Percentiles rank a stretch among this genome's conserved stretches.
Evolutionary conservation across 805 yeast genomes (phyloP).

Genomic region (Wickerhamiella azymoides): DNA sequence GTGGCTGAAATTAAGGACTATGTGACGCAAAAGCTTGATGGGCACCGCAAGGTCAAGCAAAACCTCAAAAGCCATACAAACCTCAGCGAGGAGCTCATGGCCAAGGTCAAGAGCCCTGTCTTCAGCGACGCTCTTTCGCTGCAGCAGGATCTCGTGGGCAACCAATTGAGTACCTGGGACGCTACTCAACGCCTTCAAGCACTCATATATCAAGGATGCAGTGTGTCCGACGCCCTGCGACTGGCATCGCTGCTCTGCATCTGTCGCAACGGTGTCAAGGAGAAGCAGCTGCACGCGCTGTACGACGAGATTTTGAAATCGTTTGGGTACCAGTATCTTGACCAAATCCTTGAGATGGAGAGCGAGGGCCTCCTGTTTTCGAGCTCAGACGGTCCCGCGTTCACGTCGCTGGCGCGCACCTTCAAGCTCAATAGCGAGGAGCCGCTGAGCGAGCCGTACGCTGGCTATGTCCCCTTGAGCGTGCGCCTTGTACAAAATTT

Average conservation of each 20-base stretch:
- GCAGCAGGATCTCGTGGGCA: constrained; percentile 50
- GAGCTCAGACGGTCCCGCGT: constrained; percentile 23
- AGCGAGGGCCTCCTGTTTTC: constrained; percentile 35
- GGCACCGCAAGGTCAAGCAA: constrained; percentile 52
- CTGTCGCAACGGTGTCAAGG: constrained; percentile 56
- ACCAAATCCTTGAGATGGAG: constrained; percentile 36
- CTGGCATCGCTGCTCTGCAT: constrained; percentile 45
- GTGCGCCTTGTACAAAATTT: constrained; percentile 56
- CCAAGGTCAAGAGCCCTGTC: constrained; percentile 28
- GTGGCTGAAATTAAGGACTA: constrained; percentile 55
- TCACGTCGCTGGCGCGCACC: constrained; percentile 17
- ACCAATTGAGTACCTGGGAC: constrained; percentile 31
- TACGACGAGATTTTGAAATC: constrained; percentile 39
- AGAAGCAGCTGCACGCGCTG: constrained; percentile 35
- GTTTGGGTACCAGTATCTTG: constrained; percentile 46
- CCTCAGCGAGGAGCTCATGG: constrained; percentile 53
- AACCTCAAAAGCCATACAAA: constrained; percentile 58
- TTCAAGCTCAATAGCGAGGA: constrained; percentile 23
- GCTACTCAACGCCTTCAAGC: constrained; percentile 32
- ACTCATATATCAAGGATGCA: constrained; percentile 35
- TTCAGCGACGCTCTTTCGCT: constrained; percentile 22
- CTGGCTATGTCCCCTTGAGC: constrained; percentile 71
- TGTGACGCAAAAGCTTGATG: constrained; percentile 49
- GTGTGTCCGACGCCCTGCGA: constrained; percentile 34
- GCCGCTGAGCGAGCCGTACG: constrained; percentile 30